phyloP scores from a whole-genome alignment of 2,329 filamentous ascomycete genomes.

The Colletotrichum truncatum region DNA sequence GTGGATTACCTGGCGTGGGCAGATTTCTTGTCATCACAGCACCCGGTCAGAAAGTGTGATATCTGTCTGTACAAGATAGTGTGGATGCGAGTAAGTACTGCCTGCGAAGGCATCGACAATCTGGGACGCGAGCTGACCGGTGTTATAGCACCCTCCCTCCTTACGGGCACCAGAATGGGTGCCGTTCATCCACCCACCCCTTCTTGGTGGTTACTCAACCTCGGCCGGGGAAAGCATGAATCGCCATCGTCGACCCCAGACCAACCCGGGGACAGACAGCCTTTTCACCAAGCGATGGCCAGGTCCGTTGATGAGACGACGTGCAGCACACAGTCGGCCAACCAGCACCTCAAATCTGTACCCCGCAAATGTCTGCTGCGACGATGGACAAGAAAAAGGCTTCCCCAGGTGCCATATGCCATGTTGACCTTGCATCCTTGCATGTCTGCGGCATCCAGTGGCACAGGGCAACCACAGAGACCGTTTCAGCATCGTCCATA shows the following conservation, averaged over 20 bases:
- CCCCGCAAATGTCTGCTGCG: conserved; percentile 21
- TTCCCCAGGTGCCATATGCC: not conserved
- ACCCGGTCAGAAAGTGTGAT: no score
- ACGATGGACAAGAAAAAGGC: no score
- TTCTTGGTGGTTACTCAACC: not conserved
- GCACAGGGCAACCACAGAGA: conserved; percentile 12
- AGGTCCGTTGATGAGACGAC: conserved; percentile 30
- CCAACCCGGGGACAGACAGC: not conserved
- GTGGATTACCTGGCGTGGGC: not conserved
- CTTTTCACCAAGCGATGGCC: not conserved
- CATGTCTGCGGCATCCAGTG: conserved; percentile 9
- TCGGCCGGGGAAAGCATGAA: not conserved
- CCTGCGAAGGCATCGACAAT: no score
- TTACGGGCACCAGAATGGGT: no score
- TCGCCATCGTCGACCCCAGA: conserved; percentile 4
- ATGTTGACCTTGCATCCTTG: conserved; percentile 6
- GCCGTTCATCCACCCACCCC: no score
- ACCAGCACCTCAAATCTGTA: conserved; percentile 5
- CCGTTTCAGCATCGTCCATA: conserved; percentile 25
- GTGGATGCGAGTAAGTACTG: no score
- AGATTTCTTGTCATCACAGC: not conserved
- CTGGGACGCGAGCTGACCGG: no score
- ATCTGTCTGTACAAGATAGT: no score
- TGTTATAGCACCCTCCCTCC: no score
- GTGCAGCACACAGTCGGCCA: conserved; percentile 1